Evolutionary conservation across 2,329 filamentous ascomycete species (phyloP).

Genomic region (Aspergillus candidus): DNA sequence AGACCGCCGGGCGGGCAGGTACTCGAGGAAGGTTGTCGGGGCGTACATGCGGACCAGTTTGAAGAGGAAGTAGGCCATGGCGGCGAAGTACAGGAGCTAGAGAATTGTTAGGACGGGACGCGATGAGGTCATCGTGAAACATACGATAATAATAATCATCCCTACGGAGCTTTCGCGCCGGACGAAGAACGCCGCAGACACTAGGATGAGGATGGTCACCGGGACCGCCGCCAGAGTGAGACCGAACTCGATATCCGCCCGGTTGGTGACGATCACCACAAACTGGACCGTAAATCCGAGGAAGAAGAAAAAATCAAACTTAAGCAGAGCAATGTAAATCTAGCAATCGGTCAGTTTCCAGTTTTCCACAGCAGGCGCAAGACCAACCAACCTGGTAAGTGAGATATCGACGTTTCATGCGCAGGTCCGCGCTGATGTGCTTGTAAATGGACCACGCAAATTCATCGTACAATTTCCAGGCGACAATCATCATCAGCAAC

Average conservation of each 20-base stretch:
- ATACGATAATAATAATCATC: constrained; percentile 67
- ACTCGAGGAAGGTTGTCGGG: constrained; percentile 52
- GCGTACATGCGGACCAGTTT: constrained; percentile 96
- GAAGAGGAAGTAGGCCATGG: constrained; percentile 92
- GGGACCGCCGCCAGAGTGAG: constrained; percentile 86
- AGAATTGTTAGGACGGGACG: constrained; percentile 10
- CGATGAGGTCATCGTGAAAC: constrained; percentile 20
- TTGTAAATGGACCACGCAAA: constrained; percentile 99
- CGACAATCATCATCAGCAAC: constrained; percentile 64
- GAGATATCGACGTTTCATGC: constrained; percentile 93
- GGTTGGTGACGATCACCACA: constrained; percentile 76
- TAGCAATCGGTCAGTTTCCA: constrained; percentile 34
- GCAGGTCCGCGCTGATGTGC: constrained; percentile 93
- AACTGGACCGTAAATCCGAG: constrained; percentile 98
- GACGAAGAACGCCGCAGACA: constrained; percentile 78
- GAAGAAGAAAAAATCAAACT: constrained; percentile 99
- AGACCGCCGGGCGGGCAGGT: constrained; percentile 73
- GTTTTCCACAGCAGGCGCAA: neutral
- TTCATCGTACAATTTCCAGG: constrained; percentile 96
- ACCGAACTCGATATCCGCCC: constrained; percentile 67
- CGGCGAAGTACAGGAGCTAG: constrained; percentile 74
- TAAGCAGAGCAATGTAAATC: constrained; percentile 96
- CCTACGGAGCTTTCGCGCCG: constrained; percentile 73
- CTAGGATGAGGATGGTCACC: constrained; percentile 80
- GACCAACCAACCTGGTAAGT: constrained; percentile 72